Conservation (phyloP, 148 eudicot genomes). For the Vaccinium macrocarpon region DNA sequence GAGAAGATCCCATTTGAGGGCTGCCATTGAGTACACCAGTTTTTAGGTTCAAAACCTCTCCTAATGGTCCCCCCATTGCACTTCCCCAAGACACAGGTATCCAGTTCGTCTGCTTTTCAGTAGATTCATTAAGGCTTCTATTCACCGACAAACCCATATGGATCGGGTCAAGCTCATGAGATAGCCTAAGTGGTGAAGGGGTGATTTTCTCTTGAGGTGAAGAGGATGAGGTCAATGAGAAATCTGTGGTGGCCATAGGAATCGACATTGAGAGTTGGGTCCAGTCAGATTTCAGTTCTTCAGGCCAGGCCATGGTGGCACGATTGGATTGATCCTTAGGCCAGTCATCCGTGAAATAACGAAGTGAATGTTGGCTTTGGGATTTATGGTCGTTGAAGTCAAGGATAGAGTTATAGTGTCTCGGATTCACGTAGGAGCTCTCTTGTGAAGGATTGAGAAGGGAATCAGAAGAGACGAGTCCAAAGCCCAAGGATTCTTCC, state of each 20-base stretch:
- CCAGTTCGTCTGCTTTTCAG: constrained; percentile 43
- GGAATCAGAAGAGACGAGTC: constrained; percentile 57
- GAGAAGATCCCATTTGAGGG: constrained; percentile 61
- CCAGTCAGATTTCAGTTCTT: constrained; percentile 74
- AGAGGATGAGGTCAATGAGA: constrained; percentile 53
- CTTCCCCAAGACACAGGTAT: constrained; percentile 57
- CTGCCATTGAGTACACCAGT: constrained; percentile 42
- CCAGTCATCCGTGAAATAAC: constrained; percentile 49
- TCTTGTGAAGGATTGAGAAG: constrained; percentile 58
- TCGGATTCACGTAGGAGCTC: constrained; percentile 35
- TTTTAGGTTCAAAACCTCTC: constrained; percentile 51
- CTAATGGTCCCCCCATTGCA: constrained; percentile 84
- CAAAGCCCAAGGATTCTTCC: constrained; percentile 49
- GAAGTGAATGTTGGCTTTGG: constrained; percentile 36
- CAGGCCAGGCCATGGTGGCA: constrained; percentile 43
- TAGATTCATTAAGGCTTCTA: constrained; percentile 24
- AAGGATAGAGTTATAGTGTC: constrained; percentile 35
- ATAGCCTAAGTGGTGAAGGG: constrained; percentile 39
- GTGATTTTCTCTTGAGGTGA: constrained; percentile 44
- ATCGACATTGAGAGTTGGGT: constrained; percentile 87
- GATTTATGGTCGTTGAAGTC: constrained; percentile 41
- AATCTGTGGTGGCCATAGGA: constrained; percentile 52
- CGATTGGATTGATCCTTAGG: constrained; percentile 53
- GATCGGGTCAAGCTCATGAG: constrained; percentile 46
- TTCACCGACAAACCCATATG: constrained; percentile 43